Evolutionary conservation across 805 yeast genomes (phyloP), one percentile per base, ranked within the genome.

Genomic region (Spathaspora gorwiae): DNA sequence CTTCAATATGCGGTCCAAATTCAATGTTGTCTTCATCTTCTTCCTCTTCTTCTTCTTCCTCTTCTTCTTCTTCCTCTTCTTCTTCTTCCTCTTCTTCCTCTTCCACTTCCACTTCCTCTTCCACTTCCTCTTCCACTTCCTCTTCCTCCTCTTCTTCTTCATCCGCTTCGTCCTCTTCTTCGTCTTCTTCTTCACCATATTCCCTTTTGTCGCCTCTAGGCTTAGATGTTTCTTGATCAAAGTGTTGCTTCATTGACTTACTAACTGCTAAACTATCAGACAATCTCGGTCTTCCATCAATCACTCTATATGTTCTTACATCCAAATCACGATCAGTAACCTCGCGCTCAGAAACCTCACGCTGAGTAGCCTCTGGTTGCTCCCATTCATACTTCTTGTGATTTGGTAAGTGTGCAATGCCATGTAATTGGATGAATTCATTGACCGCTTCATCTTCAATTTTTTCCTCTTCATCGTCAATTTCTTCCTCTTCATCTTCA

Each of bases 101-200:
- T 37, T 40, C 42, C 12, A 42, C 43, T 3, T 44, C 47, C 12
- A 12, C 50, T 26, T 37, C 40, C 26, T 32, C 33, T 14, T 32
- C 40, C 24, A 36, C 12, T 24, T 26, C n/a, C n/a, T n/a, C n/a
- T n/a, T 35, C 49, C 31, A 37, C 41, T 27, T 47, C 51, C 10
- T 45, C 45, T 12, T 40, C 48, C 42, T 46, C 49, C n/a, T 41
- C 47, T 27, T 44, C 48, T 29, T 43, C 45, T 11, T 40, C 49
- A 19, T 37, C 43, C 19, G 46, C 49, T 11, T 36, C 44, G 2
- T 19, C 50, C 33, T 40, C 42, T 11, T 45, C 43, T 3, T 44
- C 47, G 12, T 19, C 50, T 26, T 37, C 40, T 31, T 32, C 33
- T 14, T 32, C 40, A 14, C 24, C 26, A 7, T 19, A 26, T 6